Conservation (phyloP, 495 filamentous ascomycete species). For the Penicillium riverlandense region DNA sequence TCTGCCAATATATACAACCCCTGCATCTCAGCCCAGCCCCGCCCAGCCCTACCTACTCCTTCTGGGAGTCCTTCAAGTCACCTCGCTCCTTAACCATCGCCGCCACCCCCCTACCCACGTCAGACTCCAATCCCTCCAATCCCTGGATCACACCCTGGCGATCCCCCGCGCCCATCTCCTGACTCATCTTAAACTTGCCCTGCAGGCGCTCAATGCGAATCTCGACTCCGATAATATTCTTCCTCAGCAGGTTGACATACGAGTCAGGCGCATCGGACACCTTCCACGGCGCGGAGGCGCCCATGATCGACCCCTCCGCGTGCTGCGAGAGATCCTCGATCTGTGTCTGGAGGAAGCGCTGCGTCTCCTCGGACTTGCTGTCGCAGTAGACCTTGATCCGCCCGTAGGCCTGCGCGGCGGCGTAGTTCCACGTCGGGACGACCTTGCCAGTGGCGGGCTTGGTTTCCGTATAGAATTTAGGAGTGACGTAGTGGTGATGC, state of each 20-base stretch:
- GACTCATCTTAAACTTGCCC: constrained; percentile 54
- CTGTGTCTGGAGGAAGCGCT: constrained; percentile 28
- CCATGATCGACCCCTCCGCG: constrained; percentile 34
- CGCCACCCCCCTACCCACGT: constrained; percentile 32
- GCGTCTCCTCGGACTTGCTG: constrained; percentile 21
- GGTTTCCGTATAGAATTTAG: constrained; percentile 50
- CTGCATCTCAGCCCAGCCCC: no score
- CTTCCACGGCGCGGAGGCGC: constrained; percentile 34
- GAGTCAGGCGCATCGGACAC: constrained; percentile 42
- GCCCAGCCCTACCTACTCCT: neutral
- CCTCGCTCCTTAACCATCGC: constrained; percentile 36
- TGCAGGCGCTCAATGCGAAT: constrained; percentile 40
- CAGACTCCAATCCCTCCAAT: constrained; percentile 36
- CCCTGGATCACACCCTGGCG: constrained; percentile 42
- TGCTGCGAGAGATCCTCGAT: constrained; percentile 31
- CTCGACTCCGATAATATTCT: constrained; percentile 48
- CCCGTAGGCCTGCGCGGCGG: constrained; percentile 46
- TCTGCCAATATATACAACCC: neutral
- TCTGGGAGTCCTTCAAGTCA: constrained; percentile 2
- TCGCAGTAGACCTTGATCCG: constrained; percentile 37
- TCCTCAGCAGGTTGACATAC: constrained; percentile 43
- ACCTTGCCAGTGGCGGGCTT: constrained; percentile 49
- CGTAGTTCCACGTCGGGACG: constrained; percentile 53
- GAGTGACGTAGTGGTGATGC: constrained; percentile 47
- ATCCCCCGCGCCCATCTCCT: constrained; percentile 43